A percentile compares a stretch with the other conserved stretches of the same genome.
These are phyloP conservation scores for Trichosporon sp. DNA, from an alignment of 1,284 basidiomycete species.

Conservation along the genomic window DNA sequence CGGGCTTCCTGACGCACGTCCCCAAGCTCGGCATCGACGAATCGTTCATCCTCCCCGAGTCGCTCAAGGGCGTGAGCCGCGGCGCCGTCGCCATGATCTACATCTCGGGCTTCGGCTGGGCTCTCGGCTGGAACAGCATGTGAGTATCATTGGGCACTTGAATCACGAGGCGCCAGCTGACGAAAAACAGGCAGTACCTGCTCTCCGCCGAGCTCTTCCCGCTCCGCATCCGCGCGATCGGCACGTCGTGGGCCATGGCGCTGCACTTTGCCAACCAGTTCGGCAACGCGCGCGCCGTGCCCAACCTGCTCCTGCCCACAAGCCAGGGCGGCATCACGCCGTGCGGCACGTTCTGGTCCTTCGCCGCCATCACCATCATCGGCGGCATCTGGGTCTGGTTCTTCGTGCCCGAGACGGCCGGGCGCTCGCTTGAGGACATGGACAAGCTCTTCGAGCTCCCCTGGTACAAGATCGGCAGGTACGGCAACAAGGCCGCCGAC, in stretches of 20 bases:
- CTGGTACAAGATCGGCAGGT: slow-evolving; percentile 17
- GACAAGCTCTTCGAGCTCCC: slow-evolving; percentile 20
- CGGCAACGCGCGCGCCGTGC: slow-evolving; percentile 14
- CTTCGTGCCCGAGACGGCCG: slow-evolving; percentile 32
- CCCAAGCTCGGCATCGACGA: neutral
- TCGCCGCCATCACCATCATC: slow-evolving; percentile 23
- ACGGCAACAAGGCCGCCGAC: slow-evolving; percentile 9
- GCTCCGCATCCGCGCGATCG: slow-evolving; percentile 12
- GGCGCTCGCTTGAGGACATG: slow-evolving; percentile 20
- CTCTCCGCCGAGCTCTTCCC: slow-evolving; percentile 16
- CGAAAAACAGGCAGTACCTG: slow-evolving; percentile 6
- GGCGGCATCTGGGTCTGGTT: slow-evolving; percentile 26
- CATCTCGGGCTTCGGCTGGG: slow-evolving; percentile 4
- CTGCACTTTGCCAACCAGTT: slow-evolving; percentile 15
- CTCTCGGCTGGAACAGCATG: slow-evolving; percentile 5
- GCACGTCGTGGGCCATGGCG: slow-evolving; percentile 9
- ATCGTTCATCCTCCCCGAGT: neutral
- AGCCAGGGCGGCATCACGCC: slow-evolving; percentile 11
- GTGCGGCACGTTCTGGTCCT: slow-evolving; percentile 32
- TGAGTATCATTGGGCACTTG: too few species aligned
- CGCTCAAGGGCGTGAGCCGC: neutral
- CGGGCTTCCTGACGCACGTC: neutral
- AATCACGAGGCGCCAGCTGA: too few species aligned
- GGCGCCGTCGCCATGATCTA: slow-evolving; percentile 6
- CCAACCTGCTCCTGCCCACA: slow-evolving; percentile 12